Percentiles rank a stretch among this genome's conserved stretches.
Conservation (phyloP, 2,329 filamentous ascomycete genomes). For the Botrytis porri region DNA sequence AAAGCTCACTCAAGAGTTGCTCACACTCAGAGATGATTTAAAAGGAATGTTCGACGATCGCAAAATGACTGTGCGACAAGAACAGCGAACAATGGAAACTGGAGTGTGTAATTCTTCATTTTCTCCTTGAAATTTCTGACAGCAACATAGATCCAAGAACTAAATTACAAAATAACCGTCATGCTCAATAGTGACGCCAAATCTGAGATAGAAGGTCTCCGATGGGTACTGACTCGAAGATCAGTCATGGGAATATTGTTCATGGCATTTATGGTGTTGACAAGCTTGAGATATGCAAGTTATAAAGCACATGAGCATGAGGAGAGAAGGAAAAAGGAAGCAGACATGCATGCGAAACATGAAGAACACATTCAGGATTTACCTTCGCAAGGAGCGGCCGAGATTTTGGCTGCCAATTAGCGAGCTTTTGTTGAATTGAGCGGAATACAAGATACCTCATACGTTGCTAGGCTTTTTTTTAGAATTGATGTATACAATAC, state of each 20-base stretch:
- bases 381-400: slow-evolving; percentile 51
- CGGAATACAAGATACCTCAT: background rate
- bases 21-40: slow-evolving; percentile 82
- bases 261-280: slow-evolving; percentile 60
- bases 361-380: slow-evolving; percentile 42
- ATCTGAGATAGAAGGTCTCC: slow-evolving; percentile 84
- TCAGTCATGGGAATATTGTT: slow-evolving; percentile 64
- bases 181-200: slow-evolving; percentile 85
- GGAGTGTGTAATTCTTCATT: slow-evolving; percentile 53
- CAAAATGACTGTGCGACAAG: slow-evolving; percentile 85
- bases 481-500: background rate
- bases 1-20: slow-evolving; percentile 76
- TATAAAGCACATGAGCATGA: slow-evolving; percentile 44
- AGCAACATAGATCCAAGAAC: slow-evolving; percentile 70
- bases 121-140: background rate
- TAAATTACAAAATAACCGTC: slow-evolving; percentile 96
- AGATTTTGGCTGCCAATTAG: slow-evolving; percentile 56
- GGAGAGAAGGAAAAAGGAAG: slow-evolving; percentile 33
- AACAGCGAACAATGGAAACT: slow-evolving; percentile 81
- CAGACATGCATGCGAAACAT: slow-evolving; percentile 42
- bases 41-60: slow-evolving; percentile 95
- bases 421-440: background rate
- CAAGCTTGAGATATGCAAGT: slow-evolving; percentile 58
- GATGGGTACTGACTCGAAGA: slow-evolving; percentile 75
- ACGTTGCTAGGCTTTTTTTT: background rate